Conservation (phyloP, 2,329 filamentous ascomycete genomes). For the Phyllachora maydis region DNA sequence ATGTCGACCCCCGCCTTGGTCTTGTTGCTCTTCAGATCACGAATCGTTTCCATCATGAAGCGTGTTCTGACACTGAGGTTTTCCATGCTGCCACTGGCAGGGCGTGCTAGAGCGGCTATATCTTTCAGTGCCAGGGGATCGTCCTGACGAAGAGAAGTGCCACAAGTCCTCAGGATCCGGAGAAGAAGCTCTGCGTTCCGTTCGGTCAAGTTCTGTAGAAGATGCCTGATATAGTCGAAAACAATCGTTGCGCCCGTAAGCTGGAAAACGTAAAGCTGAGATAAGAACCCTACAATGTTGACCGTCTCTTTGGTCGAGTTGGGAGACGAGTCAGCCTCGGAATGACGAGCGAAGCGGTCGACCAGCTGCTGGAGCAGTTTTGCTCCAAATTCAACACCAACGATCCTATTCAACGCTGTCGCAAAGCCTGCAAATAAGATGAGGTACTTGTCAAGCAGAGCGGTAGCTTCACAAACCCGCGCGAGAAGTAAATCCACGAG, state of each 20-base stretch:
- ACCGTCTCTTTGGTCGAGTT: conserved; percentile 39
- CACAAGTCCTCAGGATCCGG: conserved; percentile 63
- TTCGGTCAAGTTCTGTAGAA: conserved; percentile 58
- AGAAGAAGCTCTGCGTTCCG: conserved; percentile 76
- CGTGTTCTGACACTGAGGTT: conserved; percentile 73
- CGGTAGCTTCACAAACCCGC: conserved; percentile 61
- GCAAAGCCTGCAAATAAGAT: conserved; percentile 82
- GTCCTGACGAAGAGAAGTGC: conserved; percentile 67
- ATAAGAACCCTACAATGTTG: conserved; percentile 66
- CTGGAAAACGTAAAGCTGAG: conserved; percentile 83
- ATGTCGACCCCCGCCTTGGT: conserved; percentile 55
- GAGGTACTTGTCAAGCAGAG: conserved; percentile 70
- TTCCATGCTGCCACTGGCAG: conserved; percentile 43
- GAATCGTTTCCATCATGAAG: conserved; percentile 96
- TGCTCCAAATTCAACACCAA: conserved; percentile 78
- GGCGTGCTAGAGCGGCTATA: conserved; percentile 55
- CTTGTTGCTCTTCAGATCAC: conserved; percentile 84
- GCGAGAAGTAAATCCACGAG: conserved; percentile 59
- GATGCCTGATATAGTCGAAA: conserved; percentile 74
- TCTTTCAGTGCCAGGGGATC: conserved; percentile 78
- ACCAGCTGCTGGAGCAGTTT: conserved; percentile 65
- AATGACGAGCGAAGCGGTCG: conserved; percentile 36
- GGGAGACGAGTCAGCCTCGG: conserved; percentile 10
- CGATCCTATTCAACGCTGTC: conserved; percentile 66
- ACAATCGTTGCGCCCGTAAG: conserved; percentile 65